phyloP scores from a whole-genome alignment of 352 stramenopile genomes.

The Pythium guiyangense region DNA sequence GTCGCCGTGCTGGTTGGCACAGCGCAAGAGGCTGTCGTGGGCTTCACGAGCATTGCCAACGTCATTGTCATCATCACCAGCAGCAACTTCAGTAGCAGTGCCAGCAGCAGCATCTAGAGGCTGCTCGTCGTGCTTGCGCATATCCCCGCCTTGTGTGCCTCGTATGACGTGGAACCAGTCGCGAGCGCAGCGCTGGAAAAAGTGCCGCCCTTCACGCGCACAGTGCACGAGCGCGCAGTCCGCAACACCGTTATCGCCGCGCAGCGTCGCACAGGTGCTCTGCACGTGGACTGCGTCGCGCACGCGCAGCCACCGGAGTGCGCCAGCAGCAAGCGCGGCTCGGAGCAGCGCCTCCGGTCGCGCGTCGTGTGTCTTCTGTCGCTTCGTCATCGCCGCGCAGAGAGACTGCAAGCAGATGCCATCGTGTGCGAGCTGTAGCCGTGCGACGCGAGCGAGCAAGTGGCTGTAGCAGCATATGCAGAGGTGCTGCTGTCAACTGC shows the following conservation, averaged over 20 bases:
- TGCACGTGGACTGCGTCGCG: constrained; percentile 3
- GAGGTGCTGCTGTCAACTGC: no score
- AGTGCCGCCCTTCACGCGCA: constrained; percentile 4
- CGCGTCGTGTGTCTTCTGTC: background rate
- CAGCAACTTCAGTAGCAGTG: no score
- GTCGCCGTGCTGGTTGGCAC: no score
- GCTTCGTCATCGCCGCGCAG: constrained; percentile 2
- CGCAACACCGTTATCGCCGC: background rate
- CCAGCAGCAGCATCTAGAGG: no score
- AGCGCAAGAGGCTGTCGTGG: no score
- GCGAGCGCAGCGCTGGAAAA: constrained; percentile 10
- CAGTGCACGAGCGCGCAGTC: constrained; percentile 2
- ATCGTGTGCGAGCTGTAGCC: background rate
- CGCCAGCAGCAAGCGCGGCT: background rate
- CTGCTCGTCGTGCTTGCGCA: background rate
- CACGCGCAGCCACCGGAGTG: constrained; percentile 4
- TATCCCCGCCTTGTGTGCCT: background rate
- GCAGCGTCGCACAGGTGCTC: background rate
- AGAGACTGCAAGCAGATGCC: background rate
- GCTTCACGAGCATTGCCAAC: no score
- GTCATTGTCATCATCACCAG: no score
- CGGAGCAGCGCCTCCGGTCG: background rate
- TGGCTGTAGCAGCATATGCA: no score
- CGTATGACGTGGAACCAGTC: constrained; percentile 8
- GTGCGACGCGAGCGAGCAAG: no score